phyloP scores from a whole-genome alignment of 306 rosid genomes.

The peach (Prunus persica) region Prunus_persica_NCBIv2 NC_034015.1:15085501-15086000 shows the following conservation, averaged over 20 bases:
- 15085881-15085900: slow-evolving; percentile 60
- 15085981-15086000: not conserved
- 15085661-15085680: slow-evolving; percentile 71
- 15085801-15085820: slow-evolving; percentile 57
- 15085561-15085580: slow-evolving; percentile 78
- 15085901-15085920: slow-evolving; percentile 87
- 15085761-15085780: not conserved
- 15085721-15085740: not conserved
- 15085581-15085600: slow-evolving; percentile 56
- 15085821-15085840: slow-evolving; percentile 87
- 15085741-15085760: not conserved
- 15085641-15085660: slow-evolving; percentile 92
- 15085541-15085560: slow-evolving; percentile 72
- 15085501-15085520: too few species aligned
- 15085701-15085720: not conserved
- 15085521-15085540: slow-evolving; percentile 2
- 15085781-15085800: slow-evolving; percentile 56
- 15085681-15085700: slow-evolving; percentile 29
- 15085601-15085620: slow-evolving; percentile 60
- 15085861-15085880: slow-evolving; percentile 67
- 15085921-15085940: slow-evolving; percentile 8
- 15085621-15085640: slow-evolving; percentile 75
- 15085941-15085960: not conserved
- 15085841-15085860: slow-evolving; percentile 72
- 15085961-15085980: not conserved